phyloP scores from a whole-genome alignment of 768 basidiomycete species.

The Filobasidium floriforme region DNA sequence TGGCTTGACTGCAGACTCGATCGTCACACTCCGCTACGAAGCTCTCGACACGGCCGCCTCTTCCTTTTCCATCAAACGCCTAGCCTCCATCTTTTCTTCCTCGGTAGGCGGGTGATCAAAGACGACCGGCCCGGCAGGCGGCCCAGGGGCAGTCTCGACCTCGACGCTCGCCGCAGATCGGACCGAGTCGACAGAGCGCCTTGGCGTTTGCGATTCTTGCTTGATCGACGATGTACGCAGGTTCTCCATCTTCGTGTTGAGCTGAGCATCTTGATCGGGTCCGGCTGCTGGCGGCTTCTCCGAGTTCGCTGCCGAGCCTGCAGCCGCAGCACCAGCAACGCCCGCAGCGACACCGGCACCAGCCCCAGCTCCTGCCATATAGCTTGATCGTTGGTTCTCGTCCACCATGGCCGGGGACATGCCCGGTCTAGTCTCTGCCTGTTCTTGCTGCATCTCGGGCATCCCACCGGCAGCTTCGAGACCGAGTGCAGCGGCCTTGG shows the following conservation, averaged over 20 bases:
- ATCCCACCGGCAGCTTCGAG: too few species aligned
- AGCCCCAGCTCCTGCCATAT: constrained; percentile 4
- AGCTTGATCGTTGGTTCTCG: background rate
- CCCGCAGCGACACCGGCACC: constrained; percentile 14
- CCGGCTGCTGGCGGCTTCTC: too few species aligned
- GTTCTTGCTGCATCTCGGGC: background rate
- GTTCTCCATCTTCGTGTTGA: background rate
- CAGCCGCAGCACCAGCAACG: background rate
- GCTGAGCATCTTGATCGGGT: too few species aligned
- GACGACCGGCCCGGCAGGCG: constrained; percentile 35
- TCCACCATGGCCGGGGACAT: background rate
- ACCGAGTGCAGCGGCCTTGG: constrained; percentile 31
- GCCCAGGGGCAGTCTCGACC: constrained; percentile 32
- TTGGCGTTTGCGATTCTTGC: background rate
- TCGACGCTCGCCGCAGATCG: constrained; percentile 11
- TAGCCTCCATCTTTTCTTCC: constrained; percentile 30
- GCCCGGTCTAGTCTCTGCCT: background rate
- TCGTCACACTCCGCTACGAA: too few species aligned
- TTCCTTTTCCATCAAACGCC: constrained; percentile 3
- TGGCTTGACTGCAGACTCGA: background rate
- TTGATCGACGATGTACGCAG: background rate
- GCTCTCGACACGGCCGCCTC: background rate
- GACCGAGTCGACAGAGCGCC: constrained; percentile 16
- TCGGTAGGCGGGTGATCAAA: constrained; percentile 41
- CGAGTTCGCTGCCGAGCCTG: background rate